Evolutionary conservation across 192 early-diverging fungal genomes (phyloP), one percentile per base, ranked within the genome.

Genomic region (Dissophora globulifera): DNA sequence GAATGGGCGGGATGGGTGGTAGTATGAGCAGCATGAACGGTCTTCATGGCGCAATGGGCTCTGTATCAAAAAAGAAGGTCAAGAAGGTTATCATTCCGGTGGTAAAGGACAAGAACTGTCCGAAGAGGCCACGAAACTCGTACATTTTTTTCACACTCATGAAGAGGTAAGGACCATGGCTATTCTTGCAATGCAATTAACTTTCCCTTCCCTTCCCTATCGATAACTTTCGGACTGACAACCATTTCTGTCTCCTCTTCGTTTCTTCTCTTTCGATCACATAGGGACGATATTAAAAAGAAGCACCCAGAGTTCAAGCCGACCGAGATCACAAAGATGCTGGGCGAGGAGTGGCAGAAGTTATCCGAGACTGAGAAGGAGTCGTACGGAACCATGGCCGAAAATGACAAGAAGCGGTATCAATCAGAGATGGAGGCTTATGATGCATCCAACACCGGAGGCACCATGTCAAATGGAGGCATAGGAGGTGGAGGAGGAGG

Each of bases 31-130:
- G 54, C 2, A 51, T 69, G 45, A 47, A 54, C 35, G 50, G 33
- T 22, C 19, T 40, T 16, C 65, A 56, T 23, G 53, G 59, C 35
- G 68, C 46, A 9, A 25, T 57, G 16, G 65, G 62, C 1, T 20
- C 46, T 32, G 26, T 76, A 19, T 76, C 72, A 10, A 76, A 76
- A 43, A 76, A 76, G 33, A 76, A 76, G 52, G 55, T 67, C 40
- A 76, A 72, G 20, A 53, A 59, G 49, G 62, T 43, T 0, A 31
- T 43, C 31, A 35, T 46, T 0, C 63, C 72, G 9, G 46, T 62
- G 29, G 40, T 68, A 32, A 81, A 81, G 60, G 80, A 81, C 40
- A 75, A 75, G 49, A 81, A 81, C 27, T 74, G 72, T 38, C 80
- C 80, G 20, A 81, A 81, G 47, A 62, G 63, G 13, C 80, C 80